A percentile compares a stretch with the other conserved stretches of the same genome.
Evolutionary conservation across 139 green algal genomes (phyloP).

Genomic region (Micromonas commoda): DNA sequence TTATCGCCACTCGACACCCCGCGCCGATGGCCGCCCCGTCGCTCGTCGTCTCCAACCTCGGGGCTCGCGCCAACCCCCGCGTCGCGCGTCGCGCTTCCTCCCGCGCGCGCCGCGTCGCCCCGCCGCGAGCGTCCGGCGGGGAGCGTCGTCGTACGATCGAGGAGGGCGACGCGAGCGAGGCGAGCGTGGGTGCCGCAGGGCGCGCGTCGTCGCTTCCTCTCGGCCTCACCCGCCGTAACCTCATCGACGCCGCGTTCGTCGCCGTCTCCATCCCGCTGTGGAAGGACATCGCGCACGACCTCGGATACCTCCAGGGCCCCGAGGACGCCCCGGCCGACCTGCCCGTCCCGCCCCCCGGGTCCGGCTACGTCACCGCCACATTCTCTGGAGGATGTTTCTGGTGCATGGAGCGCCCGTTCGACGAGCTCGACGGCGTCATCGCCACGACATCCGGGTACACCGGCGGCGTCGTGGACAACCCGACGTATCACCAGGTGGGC

Average conservation of each 20-base stretch:
- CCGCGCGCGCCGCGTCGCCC: no score
- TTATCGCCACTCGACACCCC: no score
- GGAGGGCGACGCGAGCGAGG: not conserved
- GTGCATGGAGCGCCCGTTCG: constrained; percentile 41
- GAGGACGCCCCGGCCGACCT: not conserved
- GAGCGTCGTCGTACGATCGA: no score
- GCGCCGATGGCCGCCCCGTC: no score
- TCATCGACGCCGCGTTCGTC: not conserved
- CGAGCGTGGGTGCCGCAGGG: not conserved
- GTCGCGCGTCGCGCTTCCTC: no score
- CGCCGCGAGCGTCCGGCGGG: no score
- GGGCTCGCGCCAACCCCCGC: not conserved
- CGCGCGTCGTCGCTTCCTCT: no score
- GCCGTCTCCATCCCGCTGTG: not conserved
- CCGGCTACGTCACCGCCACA: constrained; percentile 23
- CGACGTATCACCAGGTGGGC: constrained; percentile 35
- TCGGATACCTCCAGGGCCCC: not conserved
- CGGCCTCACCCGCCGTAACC: no score
- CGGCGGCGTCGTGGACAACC: constrained; percentile 26
- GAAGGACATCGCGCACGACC: constrained; percentile 5
- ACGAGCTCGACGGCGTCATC: constrained; percentile 25
- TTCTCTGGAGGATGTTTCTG: constrained; percentile 43
- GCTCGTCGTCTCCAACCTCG: no score
- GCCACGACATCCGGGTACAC: constrained; percentile 36
- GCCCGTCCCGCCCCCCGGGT: not conserved